These are phyloP conservation scores for Aristolochia fimbriata DNA, from an alignment of 164 flowering plant species.

Conservation along the genomic window DNA sequence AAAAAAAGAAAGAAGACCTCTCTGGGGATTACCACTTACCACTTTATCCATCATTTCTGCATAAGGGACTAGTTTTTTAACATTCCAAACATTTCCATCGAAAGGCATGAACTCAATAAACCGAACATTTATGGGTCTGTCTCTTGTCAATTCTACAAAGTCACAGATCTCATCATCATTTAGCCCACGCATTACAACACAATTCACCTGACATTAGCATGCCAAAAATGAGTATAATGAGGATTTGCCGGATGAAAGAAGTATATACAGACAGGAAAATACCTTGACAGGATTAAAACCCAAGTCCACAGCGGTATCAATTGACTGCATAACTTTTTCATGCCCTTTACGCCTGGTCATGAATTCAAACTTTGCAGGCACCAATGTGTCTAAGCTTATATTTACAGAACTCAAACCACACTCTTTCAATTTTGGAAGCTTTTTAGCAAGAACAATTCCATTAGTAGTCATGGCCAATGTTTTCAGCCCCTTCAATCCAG, in stretches of 20 bases:
- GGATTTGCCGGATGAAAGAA: background rate
- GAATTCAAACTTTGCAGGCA: slow-evolving; percentile 93
- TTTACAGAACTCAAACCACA: slow-evolving; percentile 70
- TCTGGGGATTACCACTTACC: slow-evolving; percentile 65
- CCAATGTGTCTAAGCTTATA: slow-evolving; percentile 89
- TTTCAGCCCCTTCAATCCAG: slow-evolving; percentile 69
- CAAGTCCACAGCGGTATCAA: slow-evolving; percentile 60
- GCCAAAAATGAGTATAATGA: background rate
- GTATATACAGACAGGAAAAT: slow-evolving; percentile 10
- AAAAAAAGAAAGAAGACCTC: background rate
- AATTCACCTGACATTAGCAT: slow-evolving; percentile 56
- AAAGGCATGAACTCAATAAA: slow-evolving; percentile 99
- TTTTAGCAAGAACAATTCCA: slow-evolving; percentile 73
- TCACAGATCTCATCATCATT: slow-evolving; percentile 97
- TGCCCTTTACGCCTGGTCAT: slow-evolving; percentile 92
- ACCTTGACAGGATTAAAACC: slow-evolving; percentile 94
- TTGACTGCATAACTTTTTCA: slow-evolving; percentile 75
- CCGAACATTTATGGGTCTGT: slow-evolving; percentile 75
- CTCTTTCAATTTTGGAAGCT: slow-evolving; percentile 78
- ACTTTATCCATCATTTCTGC: slow-evolving; percentile 81
- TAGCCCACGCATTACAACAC: slow-evolving; percentile 91
- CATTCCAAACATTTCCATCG: slow-evolving; percentile 99
- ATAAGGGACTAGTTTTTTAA: slow-evolving; percentile 87
- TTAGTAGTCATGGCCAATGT: slow-evolving; percentile 87
- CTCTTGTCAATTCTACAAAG: slow-evolving; percentile 81